Evolutionary conservation across 2,329 filamentous ascomycete species (phyloP).

Genomic region (Calcarisporium arbuscula): DNA sequence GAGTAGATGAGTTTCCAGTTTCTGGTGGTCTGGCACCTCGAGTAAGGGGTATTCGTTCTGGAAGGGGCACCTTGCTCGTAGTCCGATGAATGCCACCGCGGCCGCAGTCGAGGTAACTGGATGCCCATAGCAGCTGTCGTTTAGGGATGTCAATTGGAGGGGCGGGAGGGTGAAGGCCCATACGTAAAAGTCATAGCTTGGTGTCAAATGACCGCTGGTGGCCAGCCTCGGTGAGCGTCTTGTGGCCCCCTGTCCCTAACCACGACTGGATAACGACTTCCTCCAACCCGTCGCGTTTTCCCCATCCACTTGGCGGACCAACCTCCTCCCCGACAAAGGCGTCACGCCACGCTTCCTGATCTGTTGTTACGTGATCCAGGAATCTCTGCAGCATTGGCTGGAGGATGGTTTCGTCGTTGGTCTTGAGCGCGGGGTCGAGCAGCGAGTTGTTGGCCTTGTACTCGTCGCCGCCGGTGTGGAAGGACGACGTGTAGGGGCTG

Average conservation of each 20-base stretch:
- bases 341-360: slow-evolving; percentile 58
- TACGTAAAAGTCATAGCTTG: slow-evolving; percentile 72
- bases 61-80: slow-evolving; percentile 52
- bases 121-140: not conserved
- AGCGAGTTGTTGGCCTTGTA: slow-evolving; percentile 62
- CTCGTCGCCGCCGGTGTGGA: slow-evolving; percentile 86
- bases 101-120: slow-evolving; percentile 77
- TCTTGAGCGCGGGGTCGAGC: slow-evolving; percentile 66
- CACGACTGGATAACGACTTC: slow-evolving; percentile 76
- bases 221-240: slow-evolving; percentile 53
- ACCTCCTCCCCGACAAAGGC: slow-evolving; percentile 90
- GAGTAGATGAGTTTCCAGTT: slow-evolving; percentile 78
- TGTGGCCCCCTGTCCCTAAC: slow-evolving; percentile 59
- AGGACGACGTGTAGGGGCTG: slow-evolving; percentile 63
- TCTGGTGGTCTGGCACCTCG: slow-evolving; percentile 75
- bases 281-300: slow-evolving; percentile 65
- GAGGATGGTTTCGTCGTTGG: slow-evolving; percentile 58
- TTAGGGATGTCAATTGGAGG: not conserved
- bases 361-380: slow-evolving; percentile 57
- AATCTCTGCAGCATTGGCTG: slow-evolving; percentile 73
- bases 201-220: slow-evolving; percentile 69
- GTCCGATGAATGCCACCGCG: slow-evolving; percentile 73
- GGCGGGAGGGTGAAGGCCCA: slow-evolving; percentile 18
- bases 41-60: slow-evolving; percentile 58
- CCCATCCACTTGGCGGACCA: slow-evolving; percentile 68